Conservation (phyloP, 805 yeast genomes). For the Lachancea fermentati region DNA sequence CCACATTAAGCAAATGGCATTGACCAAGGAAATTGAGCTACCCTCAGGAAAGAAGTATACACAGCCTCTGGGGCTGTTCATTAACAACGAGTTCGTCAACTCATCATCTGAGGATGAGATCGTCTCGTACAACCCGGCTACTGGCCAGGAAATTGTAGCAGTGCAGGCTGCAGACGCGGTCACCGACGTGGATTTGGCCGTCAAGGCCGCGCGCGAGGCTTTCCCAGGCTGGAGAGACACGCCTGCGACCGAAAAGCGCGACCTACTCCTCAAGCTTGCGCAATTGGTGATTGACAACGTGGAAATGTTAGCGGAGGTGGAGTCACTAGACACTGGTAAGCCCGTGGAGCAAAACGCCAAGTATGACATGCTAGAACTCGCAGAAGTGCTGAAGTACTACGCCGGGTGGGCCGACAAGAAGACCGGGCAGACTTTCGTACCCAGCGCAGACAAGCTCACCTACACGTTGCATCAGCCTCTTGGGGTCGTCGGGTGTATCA, state of each 20-base stretch:
- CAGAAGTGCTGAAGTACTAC: constrained; percentile 53
- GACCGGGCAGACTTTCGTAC: constrained; percentile 58
- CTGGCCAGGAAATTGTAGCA: constrained; percentile 45
- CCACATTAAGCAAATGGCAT: neutral
- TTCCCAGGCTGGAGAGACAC: constrained; percentile 44
- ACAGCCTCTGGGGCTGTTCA: constrained; percentile 74
- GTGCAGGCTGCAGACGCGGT: constrained; percentile 44
- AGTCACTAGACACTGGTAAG: constrained; percentile 57
- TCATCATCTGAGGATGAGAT: constrained; percentile 42
- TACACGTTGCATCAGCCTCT: constrained; percentile 50
- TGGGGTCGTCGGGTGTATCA: constrained; percentile 48
- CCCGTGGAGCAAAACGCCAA: constrained; percentile 47
- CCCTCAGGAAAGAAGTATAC: constrained; percentile 65
- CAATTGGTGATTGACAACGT: constrained; percentile 43
- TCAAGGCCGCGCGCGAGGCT: constrained; percentile 46
- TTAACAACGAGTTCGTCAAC: constrained; percentile 63
- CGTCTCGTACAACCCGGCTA: constrained; percentile 45
- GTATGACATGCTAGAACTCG: constrained; percentile 53
- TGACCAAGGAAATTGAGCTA: constrained; percentile 36
- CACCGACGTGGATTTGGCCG: constrained; percentile 51
- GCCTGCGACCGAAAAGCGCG: constrained; percentile 44
- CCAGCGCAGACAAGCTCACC: constrained; percentile 48
- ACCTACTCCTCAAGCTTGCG: constrained; percentile 44
- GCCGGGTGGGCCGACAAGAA: constrained; percentile 76
- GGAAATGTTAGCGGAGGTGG: constrained; percentile 49